phyloP scores from a whole-genome alignment of 768 basidiomycete genomes.

The Coprinellus micaceus region DNA sequence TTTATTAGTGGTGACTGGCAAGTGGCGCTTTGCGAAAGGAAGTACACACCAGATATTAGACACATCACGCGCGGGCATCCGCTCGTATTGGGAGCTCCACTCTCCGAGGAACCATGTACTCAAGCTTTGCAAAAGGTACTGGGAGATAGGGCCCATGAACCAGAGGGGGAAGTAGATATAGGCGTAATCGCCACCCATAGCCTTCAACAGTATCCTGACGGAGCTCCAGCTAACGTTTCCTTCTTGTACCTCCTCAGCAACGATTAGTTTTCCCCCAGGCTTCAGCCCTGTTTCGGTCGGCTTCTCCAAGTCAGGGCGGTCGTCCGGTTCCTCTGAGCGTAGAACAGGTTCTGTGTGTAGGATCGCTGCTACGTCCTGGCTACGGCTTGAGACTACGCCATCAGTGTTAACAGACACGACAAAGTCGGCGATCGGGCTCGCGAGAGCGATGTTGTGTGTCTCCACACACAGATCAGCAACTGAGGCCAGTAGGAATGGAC shows the following conservation, averaged over 20 bases:
- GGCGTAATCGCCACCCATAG: constrained; percentile 30
- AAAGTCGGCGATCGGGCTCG: constrained; percentile 50
- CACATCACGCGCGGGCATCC: constrained; percentile 29
- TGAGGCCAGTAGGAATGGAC: neutral
- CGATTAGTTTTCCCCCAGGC: constrained; percentile 51
- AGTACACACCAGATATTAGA: constrained; percentile 31
- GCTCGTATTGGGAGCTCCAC: constrained; percentile 46
- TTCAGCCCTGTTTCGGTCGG: constrained; percentile 16
- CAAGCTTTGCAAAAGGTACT: constrained; percentile 20
- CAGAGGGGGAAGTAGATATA: constrained; percentile 28
- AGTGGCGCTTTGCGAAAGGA: no score
- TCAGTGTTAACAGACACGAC: constrained; percentile 54
- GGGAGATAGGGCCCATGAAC: constrained; percentile 19
- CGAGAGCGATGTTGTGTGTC: constrained; percentile 53
- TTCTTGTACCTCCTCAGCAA: constrained; percentile 55
- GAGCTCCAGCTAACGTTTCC: constrained; percentile 54
- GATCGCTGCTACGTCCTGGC: constrained; percentile 47
- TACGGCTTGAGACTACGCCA: constrained; percentile 44
- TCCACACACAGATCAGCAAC: constrained; percentile 12
- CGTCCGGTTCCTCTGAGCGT: constrained; percentile 18
- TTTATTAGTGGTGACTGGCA: no score
- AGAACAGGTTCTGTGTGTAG: constrained; percentile 36
- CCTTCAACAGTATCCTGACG: constrained; percentile 32
- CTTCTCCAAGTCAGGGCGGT: constrained; percentile 23
- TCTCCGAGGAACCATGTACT: constrained; percentile 40